Evolutionary conservation across 192 early-diverging fungal genomes (phyloP).

Genomic region (Gonapodya prolifera): DNA sequence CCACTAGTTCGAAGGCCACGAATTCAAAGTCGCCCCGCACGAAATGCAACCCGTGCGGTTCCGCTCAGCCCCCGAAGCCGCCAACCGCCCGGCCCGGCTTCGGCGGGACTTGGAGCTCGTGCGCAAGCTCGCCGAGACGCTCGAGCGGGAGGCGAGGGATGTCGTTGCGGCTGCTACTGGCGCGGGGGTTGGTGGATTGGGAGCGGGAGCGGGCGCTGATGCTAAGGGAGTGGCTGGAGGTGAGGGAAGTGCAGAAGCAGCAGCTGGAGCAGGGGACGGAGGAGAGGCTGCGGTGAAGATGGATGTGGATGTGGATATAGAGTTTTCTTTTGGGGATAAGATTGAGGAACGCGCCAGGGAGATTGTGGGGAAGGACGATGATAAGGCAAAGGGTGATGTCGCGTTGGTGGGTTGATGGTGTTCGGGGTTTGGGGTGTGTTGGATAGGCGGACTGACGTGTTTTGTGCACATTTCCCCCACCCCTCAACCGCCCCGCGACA

Average conservation of each 20-base stretch:
- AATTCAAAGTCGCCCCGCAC: constrained; percentile 39
- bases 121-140: constrained; percentile 29
- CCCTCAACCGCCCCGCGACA: too few relatives aligned
- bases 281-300: constrained; percentile 6
- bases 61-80: constrained; percentile 57
- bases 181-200: constrained; percentile 16
- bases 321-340: constrained; percentile 7
- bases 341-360: constrained; percentile 14
- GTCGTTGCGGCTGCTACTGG: constrained; percentile 9
- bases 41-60: constrained; percentile 24
- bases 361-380: constrained; percentile 9
- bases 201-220: constrained; percentile 12
- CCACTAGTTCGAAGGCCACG: constrained; percentile 40
- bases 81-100: constrained; percentile 53
- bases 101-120: constrained; percentile 60
- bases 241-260: constrained; percentile 13
- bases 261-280: constrained; percentile 15
- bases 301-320: constrained; percentile 4
- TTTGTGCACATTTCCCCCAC: constrained; percentile 7
- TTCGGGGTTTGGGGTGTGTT: constrained; percentile 11
- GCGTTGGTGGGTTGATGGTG: constrained; percentile 12
- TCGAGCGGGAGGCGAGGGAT: constrained; percentile 40
- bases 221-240: constrained; percentile 5
- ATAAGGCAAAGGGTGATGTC: constrained; percentile 15
- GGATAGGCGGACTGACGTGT: constrained; percentile 14